Conservation (phyloP, 345 rosid species). For the Schrenkiella parvula region DNA sequence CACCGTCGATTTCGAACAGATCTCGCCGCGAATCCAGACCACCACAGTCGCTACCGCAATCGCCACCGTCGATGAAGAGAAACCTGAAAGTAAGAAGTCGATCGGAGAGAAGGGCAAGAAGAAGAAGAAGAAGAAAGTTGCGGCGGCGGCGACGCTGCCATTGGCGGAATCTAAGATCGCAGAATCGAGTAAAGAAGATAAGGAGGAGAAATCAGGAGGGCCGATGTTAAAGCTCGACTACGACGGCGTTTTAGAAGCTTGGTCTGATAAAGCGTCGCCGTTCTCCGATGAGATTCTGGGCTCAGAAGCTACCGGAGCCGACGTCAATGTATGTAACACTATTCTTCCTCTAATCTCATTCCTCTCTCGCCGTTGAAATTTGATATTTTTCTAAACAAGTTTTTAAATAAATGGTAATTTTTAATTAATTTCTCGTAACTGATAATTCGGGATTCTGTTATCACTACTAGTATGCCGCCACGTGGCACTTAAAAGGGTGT, state of each 20-base stretch:
- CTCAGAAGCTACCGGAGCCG: constrained; percentile 45
- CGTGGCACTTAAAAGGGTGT: constrained; percentile 6
- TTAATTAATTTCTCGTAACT: neutral
- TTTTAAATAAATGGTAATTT: neutral
- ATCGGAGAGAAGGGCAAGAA: constrained; percentile 28
- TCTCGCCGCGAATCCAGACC: constrained; percentile 53
- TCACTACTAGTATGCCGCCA: neutral
- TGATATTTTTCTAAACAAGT: neutral
- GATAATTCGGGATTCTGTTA: neutral
- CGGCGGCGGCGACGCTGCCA: constrained; percentile 3
- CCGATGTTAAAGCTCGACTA: constrained; percentile 63
- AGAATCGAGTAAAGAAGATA: constrained; percentile 32
- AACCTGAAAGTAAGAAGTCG: neutral
- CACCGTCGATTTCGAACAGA: constrained; percentile 60
- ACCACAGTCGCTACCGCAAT: neutral
- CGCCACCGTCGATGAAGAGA: neutral
- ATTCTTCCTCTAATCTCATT: constrained; percentile 8
- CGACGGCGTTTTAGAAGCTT: constrained; percentile 63
- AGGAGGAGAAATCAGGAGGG: constrained; percentile 28
- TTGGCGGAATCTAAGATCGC: constrained; percentile 21
- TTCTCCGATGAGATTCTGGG: constrained; percentile 51
- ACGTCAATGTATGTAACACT: constrained; percentile 61
- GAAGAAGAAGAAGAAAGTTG: constrained; percentile 47
- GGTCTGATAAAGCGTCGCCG: constrained; percentile 72
- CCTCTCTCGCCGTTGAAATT: constrained; percentile 29